These are phyloP conservation scores for Penicillium italicum DNA, from an alignment of 2,329 filamentous ascomycete genomes.

Conservation along the genomic window DNA sequence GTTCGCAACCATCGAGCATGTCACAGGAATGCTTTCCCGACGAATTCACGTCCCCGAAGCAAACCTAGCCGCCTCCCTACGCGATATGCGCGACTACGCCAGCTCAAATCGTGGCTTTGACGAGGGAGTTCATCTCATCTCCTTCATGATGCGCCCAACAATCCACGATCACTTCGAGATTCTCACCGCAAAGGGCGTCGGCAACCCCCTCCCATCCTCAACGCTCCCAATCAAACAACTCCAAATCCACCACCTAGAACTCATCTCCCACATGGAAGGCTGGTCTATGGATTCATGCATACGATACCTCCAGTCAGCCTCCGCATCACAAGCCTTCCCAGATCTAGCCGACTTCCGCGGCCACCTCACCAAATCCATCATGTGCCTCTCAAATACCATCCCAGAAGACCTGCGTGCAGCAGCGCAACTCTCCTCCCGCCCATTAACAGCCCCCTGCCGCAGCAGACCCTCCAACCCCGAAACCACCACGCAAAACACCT, in stretches of 20 bases:
- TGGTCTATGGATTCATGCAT: slow-evolving; percentile 38
- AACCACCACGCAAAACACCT: slow-evolving; percentile 37
- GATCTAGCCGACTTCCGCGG: slow-evolving; percentile 41
- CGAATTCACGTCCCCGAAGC: slow-evolving; percentile 69
- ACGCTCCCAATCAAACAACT: slow-evolving; percentile 53
- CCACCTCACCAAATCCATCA: slow-evolving; percentile 44
- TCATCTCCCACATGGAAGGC: slow-evolving; percentile 46
- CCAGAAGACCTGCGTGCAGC: slow-evolving; percentile 32
- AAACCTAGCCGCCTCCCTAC: slow-evolving; percentile 60
- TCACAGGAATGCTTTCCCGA: slow-evolving; percentile 64
- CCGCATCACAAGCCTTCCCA: slow-evolving; percentile 22
- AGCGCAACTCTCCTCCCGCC: slow-evolving; percentile 38
- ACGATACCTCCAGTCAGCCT: slow-evolving; percentile 31
- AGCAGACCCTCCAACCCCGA: slow-evolving; percentile 18
- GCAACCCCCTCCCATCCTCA: slow-evolving; percentile 60
- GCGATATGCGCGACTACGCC: slow-evolving; percentile 60
- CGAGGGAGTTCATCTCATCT: slow-evolving; percentile 42
- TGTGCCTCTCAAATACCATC: slow-evolving; percentile 43
- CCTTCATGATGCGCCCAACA: slow-evolving; percentile 46
- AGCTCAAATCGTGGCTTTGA: slow-evolving; percentile 28
- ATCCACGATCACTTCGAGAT: slow-evolving; percentile 61
- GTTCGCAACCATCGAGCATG: slow-evolving; percentile 68
- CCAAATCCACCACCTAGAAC: slow-evolving; percentile 53
- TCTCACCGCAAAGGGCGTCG: slow-evolving; percentile 54
- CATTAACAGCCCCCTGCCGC: slow-evolving; percentile 37